Base-by-base conservation (phyloP, 768 basidiomycete genomes). In the Amanita pseudoporphyria region DNA sequence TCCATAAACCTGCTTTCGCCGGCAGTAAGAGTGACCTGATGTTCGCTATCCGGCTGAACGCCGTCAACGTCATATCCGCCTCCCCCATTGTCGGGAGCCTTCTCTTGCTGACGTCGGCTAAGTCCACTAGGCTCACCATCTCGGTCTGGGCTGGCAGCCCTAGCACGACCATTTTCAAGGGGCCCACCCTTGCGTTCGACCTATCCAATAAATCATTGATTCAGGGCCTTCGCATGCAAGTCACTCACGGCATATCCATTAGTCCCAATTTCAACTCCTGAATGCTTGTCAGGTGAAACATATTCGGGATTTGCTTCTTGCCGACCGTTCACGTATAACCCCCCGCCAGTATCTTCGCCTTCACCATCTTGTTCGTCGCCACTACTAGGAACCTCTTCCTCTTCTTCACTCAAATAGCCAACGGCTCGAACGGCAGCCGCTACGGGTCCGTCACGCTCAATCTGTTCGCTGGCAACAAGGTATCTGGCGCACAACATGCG, bases 401-500 rank as follows among this genome's bases (percentile, higher is more conserved):
- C 58, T 36, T 71, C 79, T 45, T 89, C 92, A 52, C 83, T 84
- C n/a, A 76, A 68, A 66, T 93, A 98, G 30, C 95, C 95, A 1
- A 77, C 93, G 2, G 82, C 76, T 45, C 93, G 71, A 14, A 99
- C 96, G 21, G 93, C 95, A 12, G 90, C 89, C 30, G 86, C 88
- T 22, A 98, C 86, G 0, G 92, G 92, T 2, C 95, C 96, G 33
- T 82, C 82, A 38, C 96, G 73, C 68, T 96, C 90, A 68, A 98
- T 87, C 62, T 81, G 77, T 69, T 98, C 96, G 55, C 85, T 88
- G 30, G 93, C 92, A 35, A 98, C 90, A 47, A 99, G 76, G 63
- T 96, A 97, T 54, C 91, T 67, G 18, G 93, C 91, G 58, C 92
- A 94, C 35, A 95, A 70, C 90, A 94, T 93, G 53, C 89, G 68